Percentiles rank a stretch among this genome's conserved stretches.
Conservation (phyloP, 163 green algal genomes). For the Picocystis sp. region DNA sequence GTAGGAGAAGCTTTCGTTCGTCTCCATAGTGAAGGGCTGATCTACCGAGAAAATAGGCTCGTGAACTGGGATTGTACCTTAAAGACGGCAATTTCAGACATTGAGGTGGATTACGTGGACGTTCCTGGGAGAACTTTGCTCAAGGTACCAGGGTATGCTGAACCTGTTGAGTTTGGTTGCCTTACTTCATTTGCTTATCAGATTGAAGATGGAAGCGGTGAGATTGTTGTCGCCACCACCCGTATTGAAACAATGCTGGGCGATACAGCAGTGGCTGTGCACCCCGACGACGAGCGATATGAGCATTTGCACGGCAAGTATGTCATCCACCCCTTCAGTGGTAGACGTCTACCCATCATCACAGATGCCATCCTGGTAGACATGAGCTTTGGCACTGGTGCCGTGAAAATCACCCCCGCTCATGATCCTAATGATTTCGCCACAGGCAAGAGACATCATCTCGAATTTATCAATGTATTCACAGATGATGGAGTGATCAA, state of each 20-base stretch:
- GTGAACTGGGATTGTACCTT: slow-evolving; percentile 94
- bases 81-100: slow-evolving; percentile 86
- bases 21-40: slow-evolving; percentile 63
- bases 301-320: slow-evolving; percentile 60
- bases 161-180: slow-evolving; percentile 80
- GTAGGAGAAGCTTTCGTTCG: slow-evolving; percentile 90
- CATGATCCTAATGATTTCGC: slow-evolving; percentile 96
- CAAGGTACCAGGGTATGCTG: slow-evolving; percentile 68
- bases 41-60: slow-evolving; percentile 94
- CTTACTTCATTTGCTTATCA: slow-evolving; percentile 90
- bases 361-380: slow-evolving; percentile 86
- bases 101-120: slow-evolving; percentile 94
- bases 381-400: slow-evolving; percentile 84
- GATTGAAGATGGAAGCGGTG: slow-evolving; percentile 50
- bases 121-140: slow-evolving; percentile 52
- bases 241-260: slow-evolving; percentile 95
- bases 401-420: slow-evolving; percentile 87
- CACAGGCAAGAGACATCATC: slow-evolving; percentile 80
- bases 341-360: slow-evolving; percentile 83
- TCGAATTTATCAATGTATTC: slow-evolving; percentile 93
- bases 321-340: slow-evolving; percentile 72
- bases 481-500: slow-evolving; percentile 86
- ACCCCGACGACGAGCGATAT: slow-evolving; percentile 32
- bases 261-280: slow-evolving; percentile 45
- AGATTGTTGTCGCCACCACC: slow-evolving; percentile 95